phyloP scores from a whole-genome alignment of 2,329 filamentous ascomycete genomes.

The Allantophomopsis cytisporea region DNA sequence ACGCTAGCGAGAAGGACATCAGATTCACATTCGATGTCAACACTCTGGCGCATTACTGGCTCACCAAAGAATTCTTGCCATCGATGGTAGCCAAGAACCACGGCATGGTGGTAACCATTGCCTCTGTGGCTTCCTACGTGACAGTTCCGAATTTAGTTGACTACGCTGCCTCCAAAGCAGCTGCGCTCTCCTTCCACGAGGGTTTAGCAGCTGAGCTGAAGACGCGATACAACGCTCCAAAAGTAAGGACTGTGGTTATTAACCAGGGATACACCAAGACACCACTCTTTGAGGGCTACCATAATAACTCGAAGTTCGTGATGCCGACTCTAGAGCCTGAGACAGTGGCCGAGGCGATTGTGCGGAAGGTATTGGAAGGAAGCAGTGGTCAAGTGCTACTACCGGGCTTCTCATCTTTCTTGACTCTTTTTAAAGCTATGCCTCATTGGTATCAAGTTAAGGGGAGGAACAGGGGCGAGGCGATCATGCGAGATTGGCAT shows the following conservation, averaged over 20 bases:
- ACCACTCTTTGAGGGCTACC: constrained; percentile 42
- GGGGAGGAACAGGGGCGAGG: constrained; percentile 25
- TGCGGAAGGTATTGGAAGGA: constrained; percentile 43
- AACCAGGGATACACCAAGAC: constrained; percentile 51
- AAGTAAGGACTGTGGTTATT: constrained; percentile 52
- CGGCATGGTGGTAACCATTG: constrained; percentile 60
- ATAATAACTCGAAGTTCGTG: constrained; percentile 34
- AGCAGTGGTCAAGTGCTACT: constrained; percentile 40
- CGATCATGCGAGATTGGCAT: constrained; percentile 15
- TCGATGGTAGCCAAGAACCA: constrained; percentile 49
- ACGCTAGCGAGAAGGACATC: constrained; percentile 40
- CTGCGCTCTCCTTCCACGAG: constrained; percentile 54
- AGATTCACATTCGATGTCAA: constrained; percentile 62
- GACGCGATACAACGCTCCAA: constrained; percentile 45
- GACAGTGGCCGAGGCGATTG: constrained; percentile 50
- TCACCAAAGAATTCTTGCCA: constrained; percentile 54
- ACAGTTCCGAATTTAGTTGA: constrained; percentile 51
- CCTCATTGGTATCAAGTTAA: constrained; percentile 50
- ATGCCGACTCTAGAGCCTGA: constrained; percentile 40
- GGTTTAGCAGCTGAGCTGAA: constrained; percentile 43
- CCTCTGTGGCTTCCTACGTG: constrained; percentile 47
- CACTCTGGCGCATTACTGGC: constrained; percentile 51
- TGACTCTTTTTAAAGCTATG: constrained; percentile 32
- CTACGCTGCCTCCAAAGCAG: constrained; percentile 54
- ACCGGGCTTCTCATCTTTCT: constrained; percentile 28